Evolutionary conservation across 306 rosid genomes (phyloP), one percentile per base, ranked within the genome.

Genomic region (Corylus heterophylla): DNA sequence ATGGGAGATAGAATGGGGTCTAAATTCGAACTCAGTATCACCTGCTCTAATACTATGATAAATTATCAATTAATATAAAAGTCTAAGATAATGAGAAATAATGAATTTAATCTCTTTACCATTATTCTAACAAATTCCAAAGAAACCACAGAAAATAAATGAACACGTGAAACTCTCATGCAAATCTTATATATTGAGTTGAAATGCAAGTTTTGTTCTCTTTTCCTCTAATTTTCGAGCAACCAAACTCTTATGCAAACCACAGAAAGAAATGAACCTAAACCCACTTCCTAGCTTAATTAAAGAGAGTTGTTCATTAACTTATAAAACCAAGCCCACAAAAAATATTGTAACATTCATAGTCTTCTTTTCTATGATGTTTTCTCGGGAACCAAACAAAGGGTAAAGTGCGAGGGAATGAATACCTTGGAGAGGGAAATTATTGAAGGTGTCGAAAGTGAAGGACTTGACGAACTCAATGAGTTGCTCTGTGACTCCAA

Each of bases 391-490:
- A 52, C n/a, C 47, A 39, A 50, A 49, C 25, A 63, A 47, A 25
- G 29, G 35, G 27, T 2, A 39, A 11, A 62, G 31, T 62, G 22
- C 45, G n/a, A 37, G n/a, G 76, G 25, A 11, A 37, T 6, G 8
- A 50, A 16, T 83, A 94, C 98, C 97, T 81, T 78, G 88, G 52
- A 84, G 89, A 59, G 95, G 88, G 83, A 89, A 92, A 74, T 84
- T 88, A 88, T 85, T 91, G 79, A 94, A 94, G 61, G 92, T 88
- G 69, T 94, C 91, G 44, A 92, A 13, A 42, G 97, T 91, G 89
- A 92, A 87, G 74, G 97, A 86, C 82, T 89, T 87, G 20, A 90
- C 76, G 75, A 20, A 84, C 82, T 86, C 87, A 52, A 92, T 89
- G 84, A 94, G 77, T 55, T 86, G 76, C 11, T 85, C 86, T 0